Conservation (phyloP, 306 rosid species). For the Acacia melanoxylon region DNA sequence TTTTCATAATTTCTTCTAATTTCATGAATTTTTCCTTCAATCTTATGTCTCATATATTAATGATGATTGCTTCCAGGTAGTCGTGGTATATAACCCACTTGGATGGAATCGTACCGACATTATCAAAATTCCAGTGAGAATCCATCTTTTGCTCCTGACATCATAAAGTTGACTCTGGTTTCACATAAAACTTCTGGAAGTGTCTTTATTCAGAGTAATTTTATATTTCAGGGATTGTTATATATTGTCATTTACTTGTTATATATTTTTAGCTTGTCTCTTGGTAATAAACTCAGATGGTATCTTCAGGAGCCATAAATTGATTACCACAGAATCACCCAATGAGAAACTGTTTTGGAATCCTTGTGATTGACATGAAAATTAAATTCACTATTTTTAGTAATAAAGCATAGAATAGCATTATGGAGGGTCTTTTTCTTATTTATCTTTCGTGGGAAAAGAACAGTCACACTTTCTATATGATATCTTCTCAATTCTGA, state of each 20-base stretch:
- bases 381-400: too few species aligned
- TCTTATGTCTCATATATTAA: background rate
- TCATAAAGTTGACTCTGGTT: background rate
- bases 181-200: background rate
- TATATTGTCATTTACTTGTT: background rate
- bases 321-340: too few species aligned
- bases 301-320: too few species aligned
- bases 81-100: constrained; percentile 84
- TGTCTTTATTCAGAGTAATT: background rate
- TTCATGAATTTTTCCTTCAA: background rate
- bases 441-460: background rate
- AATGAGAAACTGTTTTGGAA: too few species aligned
- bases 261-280: background rate
- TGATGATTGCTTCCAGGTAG: constrained; percentile 53
- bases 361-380: too few species aligned
- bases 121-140: constrained; percentile 78
- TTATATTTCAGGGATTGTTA: background rate
- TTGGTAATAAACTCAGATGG: too few species aligned
- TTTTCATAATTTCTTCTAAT: constrained; percentile 17
- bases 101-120: constrained; percentile 88
- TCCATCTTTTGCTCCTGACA: background rate
- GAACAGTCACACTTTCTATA: background rate
- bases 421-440: too few species aligned
- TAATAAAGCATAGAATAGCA: too few species aligned
- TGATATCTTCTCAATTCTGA: background rate